phyloP scores from a whole-genome alignment of 176 grass and related monocot genomes.

The Carex littledalei region DNA sequence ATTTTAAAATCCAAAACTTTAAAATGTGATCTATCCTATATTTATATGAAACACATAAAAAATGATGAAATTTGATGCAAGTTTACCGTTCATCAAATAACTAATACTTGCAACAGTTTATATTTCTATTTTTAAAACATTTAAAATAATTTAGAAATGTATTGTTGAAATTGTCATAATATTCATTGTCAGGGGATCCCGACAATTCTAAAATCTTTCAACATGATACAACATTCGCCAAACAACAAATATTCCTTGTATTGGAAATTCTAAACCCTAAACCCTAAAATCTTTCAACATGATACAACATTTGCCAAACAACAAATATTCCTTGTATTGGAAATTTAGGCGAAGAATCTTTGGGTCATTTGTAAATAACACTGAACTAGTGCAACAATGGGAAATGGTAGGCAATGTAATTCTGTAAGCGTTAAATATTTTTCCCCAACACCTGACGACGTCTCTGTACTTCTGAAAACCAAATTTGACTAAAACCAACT shows the following conservation, averaged over 20 bases:
- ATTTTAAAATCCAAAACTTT: no score
- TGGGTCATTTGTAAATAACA: not conserved
- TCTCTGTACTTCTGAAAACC: not conserved
- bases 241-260: not conserved
- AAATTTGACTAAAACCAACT: not conserved
- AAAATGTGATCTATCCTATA: no score
- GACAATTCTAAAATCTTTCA: not conserved
- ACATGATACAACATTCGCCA: not conserved
- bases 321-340: not conserved
- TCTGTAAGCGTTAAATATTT: not conserved
- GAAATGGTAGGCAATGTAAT: not conserved
- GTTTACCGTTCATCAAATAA: no score
- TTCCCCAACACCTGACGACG: not conserved
- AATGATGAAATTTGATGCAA: no score
- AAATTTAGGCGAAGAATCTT: not conserved
- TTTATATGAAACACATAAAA: no score
- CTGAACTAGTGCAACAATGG: not conserved
- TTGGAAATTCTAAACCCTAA: not conserved
- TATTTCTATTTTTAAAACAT: no score
- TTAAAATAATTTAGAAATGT: no score
- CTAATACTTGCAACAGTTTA: no score
- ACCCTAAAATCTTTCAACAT: not conserved
- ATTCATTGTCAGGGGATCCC: no score
- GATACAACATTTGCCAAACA: not conserved
- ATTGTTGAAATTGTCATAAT: no score